These are phyloP conservation scores for Phytophthora megakarya DNA, from an alignment of 352 stramenopile genomes.

Conservation along the genomic window DNA sequence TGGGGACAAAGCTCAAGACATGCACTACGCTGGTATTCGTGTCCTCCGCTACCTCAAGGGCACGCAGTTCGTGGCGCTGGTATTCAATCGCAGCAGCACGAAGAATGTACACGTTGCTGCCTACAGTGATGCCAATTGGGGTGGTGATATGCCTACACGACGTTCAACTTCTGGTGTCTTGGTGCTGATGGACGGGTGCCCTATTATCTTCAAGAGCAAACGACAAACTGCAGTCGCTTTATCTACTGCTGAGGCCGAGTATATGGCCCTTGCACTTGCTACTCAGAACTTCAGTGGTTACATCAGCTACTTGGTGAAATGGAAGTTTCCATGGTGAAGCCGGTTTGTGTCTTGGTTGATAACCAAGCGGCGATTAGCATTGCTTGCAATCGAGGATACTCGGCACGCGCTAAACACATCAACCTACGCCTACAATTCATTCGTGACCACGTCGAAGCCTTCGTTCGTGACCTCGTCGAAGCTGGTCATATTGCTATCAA, in stretches of 20 bases:
- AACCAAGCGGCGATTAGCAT: too few relatives aligned
- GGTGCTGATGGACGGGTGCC: neutral
- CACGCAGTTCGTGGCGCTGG: neutral
- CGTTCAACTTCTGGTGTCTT: slow-evolving; percentile 10
- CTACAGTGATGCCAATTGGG: neutral
- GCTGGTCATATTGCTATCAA: too few relatives aligned
- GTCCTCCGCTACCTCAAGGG: slow-evolving; percentile 17
- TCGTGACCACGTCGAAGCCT: too few relatives aligned
- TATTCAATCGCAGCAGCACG: neutral
- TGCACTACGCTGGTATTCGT: too few relatives aligned
- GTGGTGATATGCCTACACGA: neutral
- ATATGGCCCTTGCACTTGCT: slow-evolving; percentile 1
- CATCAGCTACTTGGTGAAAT: neutral
- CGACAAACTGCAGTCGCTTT: slow-evolving; percentile 2
- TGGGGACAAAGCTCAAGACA: slow-evolving; percentile 7
- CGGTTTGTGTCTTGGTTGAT: too few relatives aligned
- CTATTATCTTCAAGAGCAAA: slow-evolving; percentile 8
- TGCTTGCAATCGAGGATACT: too few relatives aligned
- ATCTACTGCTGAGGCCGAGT: slow-evolving; percentile 8
- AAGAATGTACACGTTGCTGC: neutral
- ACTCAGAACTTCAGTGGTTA: neutral
- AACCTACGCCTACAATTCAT: too few relatives aligned
- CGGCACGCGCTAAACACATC: too few relatives aligned
- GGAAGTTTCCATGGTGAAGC: too few relatives aligned
- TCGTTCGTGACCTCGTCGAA: too few relatives aligned